Conservation (phyloP, 2,329 filamentous ascomycete species). For the Colletotrichum euphorbiae region DNA sequence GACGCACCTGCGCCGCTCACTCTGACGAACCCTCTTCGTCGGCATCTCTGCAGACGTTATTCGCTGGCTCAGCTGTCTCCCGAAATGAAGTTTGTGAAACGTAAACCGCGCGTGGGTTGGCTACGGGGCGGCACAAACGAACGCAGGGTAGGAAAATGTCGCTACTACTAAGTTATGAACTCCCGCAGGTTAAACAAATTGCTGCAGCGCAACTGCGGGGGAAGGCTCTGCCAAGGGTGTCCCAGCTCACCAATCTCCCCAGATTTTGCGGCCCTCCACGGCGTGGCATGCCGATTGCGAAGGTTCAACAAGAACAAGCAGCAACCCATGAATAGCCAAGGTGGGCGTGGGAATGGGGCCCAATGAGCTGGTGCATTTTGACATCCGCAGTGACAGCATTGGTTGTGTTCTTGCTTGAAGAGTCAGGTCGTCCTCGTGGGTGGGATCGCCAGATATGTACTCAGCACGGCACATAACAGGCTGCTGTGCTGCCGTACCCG, state of each 20-base stretch:
- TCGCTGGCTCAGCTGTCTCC: neutral
- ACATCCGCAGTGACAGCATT: slow-evolving; percentile 9
- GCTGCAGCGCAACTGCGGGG: neutral
- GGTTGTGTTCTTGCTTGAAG: slow-evolving; percentile 13
- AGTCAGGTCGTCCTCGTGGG: slow-evolving; percentile 8
- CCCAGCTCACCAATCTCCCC: slow-evolving; percentile 26
- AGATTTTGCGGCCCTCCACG: slow-evolving; percentile 3
- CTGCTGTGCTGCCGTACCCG: neutral
- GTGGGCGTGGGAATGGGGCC: neutral
- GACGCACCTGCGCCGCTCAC: slow-evolving; percentile 45
- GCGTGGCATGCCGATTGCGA: neutral
- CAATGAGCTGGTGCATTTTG: slow-evolving; percentile 3
- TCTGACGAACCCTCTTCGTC: slow-evolving; percentile 40
- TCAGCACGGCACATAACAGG: neutral
- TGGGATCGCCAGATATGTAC: neutral
- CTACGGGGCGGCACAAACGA: neutral
- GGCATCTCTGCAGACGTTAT: slow-evolving; percentile 39
- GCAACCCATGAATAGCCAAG: neutral
- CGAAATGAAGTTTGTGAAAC: neutral
- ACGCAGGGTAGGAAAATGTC: slow-evolving; percentile 1
- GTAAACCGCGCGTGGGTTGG: neutral
- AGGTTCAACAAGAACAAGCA: neutral
- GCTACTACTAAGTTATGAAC: no score
- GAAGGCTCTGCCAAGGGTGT: slow-evolving; percentile 5
- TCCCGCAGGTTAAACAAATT: neutral